Evolutionary conservation across 148 eudicot genomes (phyloP).

Genomic region (Chenopodium album): DNA sequence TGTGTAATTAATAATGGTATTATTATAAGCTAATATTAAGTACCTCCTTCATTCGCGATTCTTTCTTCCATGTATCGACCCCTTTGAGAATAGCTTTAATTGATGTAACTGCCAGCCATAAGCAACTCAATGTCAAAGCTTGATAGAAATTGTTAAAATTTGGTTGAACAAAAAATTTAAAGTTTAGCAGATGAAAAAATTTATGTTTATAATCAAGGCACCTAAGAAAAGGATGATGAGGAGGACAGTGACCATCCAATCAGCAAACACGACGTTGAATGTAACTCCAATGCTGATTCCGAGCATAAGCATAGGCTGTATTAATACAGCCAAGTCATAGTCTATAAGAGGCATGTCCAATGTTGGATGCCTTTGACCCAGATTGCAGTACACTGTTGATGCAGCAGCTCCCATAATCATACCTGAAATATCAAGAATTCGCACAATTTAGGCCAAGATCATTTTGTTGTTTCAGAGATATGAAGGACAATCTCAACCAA

Average conservation of each 20-base stretch:
- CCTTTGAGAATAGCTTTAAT: slow-evolving; percentile 53
- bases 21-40: too few relatives aligned
- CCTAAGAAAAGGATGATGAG: slow-evolving; percentile 62
- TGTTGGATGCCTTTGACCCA: slow-evolving; percentile 58
- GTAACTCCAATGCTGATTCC: slow-evolving; percentile 71
- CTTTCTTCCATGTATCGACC: slow-evolving; percentile 64
- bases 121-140: neutral
- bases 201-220: slow-evolving; percentile 18
- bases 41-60: slow-evolving; percentile 45
- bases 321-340: slow-evolving; percentile 60
- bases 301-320: slow-evolving; percentile 78
- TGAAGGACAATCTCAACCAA: too few relatives aligned
- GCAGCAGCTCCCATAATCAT: slow-evolving; percentile 78
- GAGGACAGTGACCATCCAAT: slow-evolving; percentile 75
- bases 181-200: too few relatives aligned
- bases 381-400: slow-evolving; percentile 57
- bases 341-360: slow-evolving; percentile 66
- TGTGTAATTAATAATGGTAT: neutral
- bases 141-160: neutral
- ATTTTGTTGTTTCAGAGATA: neutral
- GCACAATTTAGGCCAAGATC: neutral
- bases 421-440: slow-evolving; percentile 33
- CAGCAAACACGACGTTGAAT: slow-evolving; percentile 63
- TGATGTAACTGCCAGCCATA: slow-evolving; percentile 45
- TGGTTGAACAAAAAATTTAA: neutral